Percentiles rank a stretch among this genome's conserved stretches.
phyloP scores from a whole-genome alignment of 139 green algal species.

The Tetradesmus lagerheimii region DNA sequence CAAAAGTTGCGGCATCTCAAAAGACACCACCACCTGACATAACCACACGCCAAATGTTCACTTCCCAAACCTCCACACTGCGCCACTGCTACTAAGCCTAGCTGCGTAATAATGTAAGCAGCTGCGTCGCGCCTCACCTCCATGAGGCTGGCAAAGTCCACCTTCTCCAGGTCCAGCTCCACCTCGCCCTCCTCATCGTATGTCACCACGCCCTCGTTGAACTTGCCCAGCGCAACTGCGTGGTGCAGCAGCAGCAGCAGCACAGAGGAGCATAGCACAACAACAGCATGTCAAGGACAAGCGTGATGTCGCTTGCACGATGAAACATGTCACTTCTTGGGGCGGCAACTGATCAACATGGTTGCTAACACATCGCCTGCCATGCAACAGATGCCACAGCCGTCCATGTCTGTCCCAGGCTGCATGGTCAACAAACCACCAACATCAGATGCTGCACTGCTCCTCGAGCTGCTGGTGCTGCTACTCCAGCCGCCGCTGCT shows the following conservation, averaged over 20 bases:
- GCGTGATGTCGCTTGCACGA: too few relatives aligned
- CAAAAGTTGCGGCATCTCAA: too few relatives aligned
- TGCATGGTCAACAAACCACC: neutral
- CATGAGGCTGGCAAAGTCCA: constrained; percentile 41
- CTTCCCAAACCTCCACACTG: too few relatives aligned
- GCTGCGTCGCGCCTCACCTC: constrained; percentile 8
- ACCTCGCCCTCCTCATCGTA: constrained; percentile 41
- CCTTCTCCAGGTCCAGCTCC: constrained; percentile 49
- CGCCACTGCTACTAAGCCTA: too few relatives aligned
- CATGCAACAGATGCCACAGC: neutral
- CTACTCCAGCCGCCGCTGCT: neutral
- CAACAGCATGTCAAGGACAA: too few relatives aligned
- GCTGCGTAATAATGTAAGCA: too few relatives aligned
- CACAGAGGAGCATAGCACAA: neutral
- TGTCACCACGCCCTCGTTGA: constrained; percentile 42
- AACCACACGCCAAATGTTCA: too few relatives aligned
- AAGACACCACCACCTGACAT: too few relatives aligned
- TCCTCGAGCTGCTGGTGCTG: too few relatives aligned
- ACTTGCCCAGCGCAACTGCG: constrained; percentile 36
- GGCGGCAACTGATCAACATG: neutral
- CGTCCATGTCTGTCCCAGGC: neutral
- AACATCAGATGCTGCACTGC: neutral
- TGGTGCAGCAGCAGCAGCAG: neutral
- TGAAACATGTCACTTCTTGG: neutral
- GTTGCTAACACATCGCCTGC: neutral